These are phyloP conservation scores for Acanthamoeba culbertsoni DNA, from an alignment of 208 protist species.

Conservation along the genomic window DNA sequence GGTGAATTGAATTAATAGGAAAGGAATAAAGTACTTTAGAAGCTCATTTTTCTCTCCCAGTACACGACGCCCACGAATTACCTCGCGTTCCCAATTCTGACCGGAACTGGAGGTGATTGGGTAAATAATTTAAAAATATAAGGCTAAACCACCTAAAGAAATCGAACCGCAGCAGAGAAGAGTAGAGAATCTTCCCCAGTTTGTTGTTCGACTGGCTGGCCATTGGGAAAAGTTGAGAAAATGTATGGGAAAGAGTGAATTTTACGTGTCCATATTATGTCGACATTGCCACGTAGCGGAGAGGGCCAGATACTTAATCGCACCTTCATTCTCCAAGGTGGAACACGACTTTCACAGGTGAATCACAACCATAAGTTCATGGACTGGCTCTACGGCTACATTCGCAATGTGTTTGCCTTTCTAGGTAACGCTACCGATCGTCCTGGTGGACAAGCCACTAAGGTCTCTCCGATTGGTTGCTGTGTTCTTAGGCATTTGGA, in stretches of 20 bases:
- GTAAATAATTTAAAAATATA: neutral
- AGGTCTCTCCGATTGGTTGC: conserved; percentile 1
- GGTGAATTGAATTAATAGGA: neutral
- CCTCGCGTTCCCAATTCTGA: neutral
- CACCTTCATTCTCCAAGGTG: too few species aligned
- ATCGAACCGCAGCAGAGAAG: neutral
- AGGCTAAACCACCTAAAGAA: neutral
- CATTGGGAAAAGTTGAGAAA: neutral
- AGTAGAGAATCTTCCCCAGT: neutral
- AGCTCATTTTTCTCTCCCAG: neutral
- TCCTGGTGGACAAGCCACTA: conserved; percentile 86
- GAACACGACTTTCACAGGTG: too few species aligned
- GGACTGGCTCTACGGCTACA: conserved; percentile 86
- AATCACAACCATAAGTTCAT: too few species aligned
- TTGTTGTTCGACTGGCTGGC: neutral
- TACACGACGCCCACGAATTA: neutral
- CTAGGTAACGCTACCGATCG: conserved; percentile 82
- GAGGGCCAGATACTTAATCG: too few species aligned
- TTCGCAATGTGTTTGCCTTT: conserved; percentile 91
- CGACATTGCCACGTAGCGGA: too few species aligned
- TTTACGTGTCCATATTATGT: too few species aligned
- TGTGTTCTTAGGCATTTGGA: conserved; percentile 78
- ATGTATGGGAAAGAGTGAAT: neutral
- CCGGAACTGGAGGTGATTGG: neutral
- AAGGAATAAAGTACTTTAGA: neutral